Evolutionary conservation across 352 stramenopile genomes (phyloP), one percentile per base, ranked within the genome.

Genomic region (Thalassiosira hispida): DNA sequence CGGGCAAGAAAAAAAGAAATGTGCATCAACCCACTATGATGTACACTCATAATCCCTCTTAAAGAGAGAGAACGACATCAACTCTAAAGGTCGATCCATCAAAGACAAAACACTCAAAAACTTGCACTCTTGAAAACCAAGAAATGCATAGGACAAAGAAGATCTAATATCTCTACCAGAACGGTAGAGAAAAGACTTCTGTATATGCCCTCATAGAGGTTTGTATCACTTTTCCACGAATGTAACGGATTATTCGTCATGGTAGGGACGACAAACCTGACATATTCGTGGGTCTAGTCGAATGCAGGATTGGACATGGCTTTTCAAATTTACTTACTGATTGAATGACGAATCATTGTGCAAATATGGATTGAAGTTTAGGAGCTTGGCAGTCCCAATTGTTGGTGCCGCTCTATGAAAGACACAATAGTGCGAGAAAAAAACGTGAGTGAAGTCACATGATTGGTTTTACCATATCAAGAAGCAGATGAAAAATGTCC

Each of bases 21-120:
- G 71, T 69, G 55, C 35, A 73, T 79, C 71, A 51, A 79, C 71
- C 71, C 71, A 69, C 71, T 79, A 79, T 63, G 71, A 79, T 73
- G 62, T 56, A 31, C 31, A 79, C 33, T 44, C 29, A 60, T 46
- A 61, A 51, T 46, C 20, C 35, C 22, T 22, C 55, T 29, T n/a
- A 1, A 71, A 71, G 27, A 51, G 25, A 52, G 25, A 65, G 18
- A 74, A 74, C n/a, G 55, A 53, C 53, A 80, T 80, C 72, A 80
- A 80, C 72, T 80, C 72, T 80, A 62, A 80, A 63, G 72, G 72
- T 80, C 56, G 33, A 80, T 33, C 52, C 72, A 69, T 80, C 62
- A 42, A 71, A 52, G 62, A 70, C 63, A 73, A 73, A 57, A 59
- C 35, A 25, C 71, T 49, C 70, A 65, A 66, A 51, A 59, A n/a